A percentile compares a stretch with the other conserved stretches of the same genome.
Conservation (phyloP, 371 early-diverging fungal species). For the Lichtheimia hyalospora region DNA sequence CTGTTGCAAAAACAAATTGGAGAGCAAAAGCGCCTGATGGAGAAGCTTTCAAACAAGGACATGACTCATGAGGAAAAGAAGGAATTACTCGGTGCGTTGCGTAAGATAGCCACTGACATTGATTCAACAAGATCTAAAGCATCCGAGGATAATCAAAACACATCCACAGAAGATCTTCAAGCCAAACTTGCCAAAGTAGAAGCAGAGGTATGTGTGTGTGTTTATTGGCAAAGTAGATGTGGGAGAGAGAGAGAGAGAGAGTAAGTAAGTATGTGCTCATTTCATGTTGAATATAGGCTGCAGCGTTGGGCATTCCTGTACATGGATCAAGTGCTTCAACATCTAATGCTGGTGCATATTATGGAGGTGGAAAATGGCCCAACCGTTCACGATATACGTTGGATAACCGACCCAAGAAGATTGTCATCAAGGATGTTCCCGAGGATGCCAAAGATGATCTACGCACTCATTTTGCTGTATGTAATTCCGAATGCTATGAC, state of each 20-base stretch:
- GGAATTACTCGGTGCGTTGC: conserved; percentile 45
- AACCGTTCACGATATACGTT: conserved; percentile 28
- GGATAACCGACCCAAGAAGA: conserved; percentile 72
- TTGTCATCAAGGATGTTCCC: conserved; percentile 57
- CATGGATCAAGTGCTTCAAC: conserved; percentile 26
- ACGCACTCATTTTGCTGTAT: conserved; percentile 64
- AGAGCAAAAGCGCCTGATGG: conserved; percentile 57
- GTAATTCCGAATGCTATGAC: background rate
- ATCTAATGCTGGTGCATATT: conserved; percentile 48
- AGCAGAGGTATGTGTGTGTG: conserved; percentile 67
- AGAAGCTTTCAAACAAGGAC: conserved; percentile 48
- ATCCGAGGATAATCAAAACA: background rate
- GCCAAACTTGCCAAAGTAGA: conserved; percentile 65
- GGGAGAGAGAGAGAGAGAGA: too few relatives aligned
- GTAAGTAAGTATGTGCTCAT: too few relatives aligned
- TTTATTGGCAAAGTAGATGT: too few relatives aligned
- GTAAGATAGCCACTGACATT: conserved; percentile 36
- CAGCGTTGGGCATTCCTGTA: conserved; percentile 23
- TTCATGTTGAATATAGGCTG: conserved; percentile 22
- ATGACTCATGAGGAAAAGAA: conserved; percentile 54
- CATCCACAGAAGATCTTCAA: conserved; percentile 28
- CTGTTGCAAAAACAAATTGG: conserved; percentile 57
- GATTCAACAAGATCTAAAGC: conserved; percentile 16
- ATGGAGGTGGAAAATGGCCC: conserved; percentile 50
- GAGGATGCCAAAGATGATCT: conserved; percentile 47